A percentile compares a stretch with the other conserved stretches of the same genome.
These are phyloP conservation scores for Tieghemiomyces parasiticus DNA, from an alignment of 192 early-diverging fungal species.

Conservation along the genomic window DNA sequence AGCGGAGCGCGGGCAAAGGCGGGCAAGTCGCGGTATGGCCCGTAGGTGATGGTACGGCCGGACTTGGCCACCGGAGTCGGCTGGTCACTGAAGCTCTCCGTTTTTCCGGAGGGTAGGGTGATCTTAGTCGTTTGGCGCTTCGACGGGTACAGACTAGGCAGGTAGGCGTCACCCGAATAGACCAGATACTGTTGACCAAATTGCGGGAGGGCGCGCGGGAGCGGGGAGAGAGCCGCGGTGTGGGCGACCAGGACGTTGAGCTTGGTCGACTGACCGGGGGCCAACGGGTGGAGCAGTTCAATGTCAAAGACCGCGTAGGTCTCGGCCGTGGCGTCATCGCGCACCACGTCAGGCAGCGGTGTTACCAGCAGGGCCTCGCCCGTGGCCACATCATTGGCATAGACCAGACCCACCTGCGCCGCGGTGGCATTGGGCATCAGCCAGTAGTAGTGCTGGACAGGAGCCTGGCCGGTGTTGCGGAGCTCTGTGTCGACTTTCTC, in stretches of 20 bases:
- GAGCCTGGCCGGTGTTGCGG: neutral
- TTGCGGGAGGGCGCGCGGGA: constrained; percentile 30
- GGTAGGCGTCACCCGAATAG: constrained; percentile 43
- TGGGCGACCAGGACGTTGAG: neutral
- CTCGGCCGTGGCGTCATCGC: no score
- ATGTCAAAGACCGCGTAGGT: neutral
- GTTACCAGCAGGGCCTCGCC: neutral
- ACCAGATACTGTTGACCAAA: constrained; percentile 45
- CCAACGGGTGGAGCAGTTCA: neutral
- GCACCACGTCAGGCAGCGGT: neutral
- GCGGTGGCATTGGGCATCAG: neutral
- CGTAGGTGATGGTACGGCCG: constrained; percentile 52
- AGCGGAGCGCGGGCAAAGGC: constrained; percentile 24
- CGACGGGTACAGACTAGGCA: constrained; percentile 46
- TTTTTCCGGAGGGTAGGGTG: constrained; percentile 20
- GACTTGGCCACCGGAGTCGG: constrained; percentile 18
- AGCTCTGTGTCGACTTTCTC: neutral
- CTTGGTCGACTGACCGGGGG: neutral
- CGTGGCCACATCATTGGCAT: neutral
- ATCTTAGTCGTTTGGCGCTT: constrained; percentile 67
- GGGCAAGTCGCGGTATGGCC: constrained; percentile 39
- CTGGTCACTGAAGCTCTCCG: constrained; percentile 25
- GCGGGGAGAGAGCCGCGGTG: neutral
- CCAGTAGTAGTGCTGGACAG: constrained; percentile 1
- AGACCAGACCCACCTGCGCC: neutral